Base-by-base conservation (phyloP, 495 filamentous ascomycete species). In the Penicillium crystallinum region DNA sequence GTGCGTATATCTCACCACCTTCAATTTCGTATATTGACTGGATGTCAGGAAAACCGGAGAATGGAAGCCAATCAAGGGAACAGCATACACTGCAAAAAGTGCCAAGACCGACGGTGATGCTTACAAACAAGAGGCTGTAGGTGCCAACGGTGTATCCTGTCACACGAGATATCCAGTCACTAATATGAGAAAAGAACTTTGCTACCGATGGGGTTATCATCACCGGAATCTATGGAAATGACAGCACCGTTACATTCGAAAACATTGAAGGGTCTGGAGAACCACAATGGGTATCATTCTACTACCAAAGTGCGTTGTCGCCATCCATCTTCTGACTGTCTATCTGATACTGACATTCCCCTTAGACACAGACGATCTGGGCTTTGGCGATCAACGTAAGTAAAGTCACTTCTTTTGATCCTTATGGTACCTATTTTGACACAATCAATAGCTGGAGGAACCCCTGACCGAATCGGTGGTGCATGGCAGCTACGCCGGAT, bases 251-350 rank as follows among this genome's bases (percentile, higher is more conserved):
- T 21, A 79, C 72, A 2, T 78, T 81, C 52, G 57, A 71, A 11
- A 61, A 58, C 3, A 72, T 81, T 17, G 59, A 75, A 49, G 77
- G 78, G 6, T 62, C 70, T 6, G 78, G 77, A 17, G 68, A 74
- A 33, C 71, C 71, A 2, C 78, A 81, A 68, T 81, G 75, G 76
- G 67, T 81, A 11, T 79, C 78, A 0, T 79, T 81, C 59, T 76
- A 80, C 51, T 79, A 79, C 43, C 62, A 65, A 38, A 65, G 58
- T 65, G 44, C 14, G 62, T 49, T 34, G 18, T 10, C 21, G 7
- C 4, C 29, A 7, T 19, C 8, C 14, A 6, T 15, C 11, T 25
- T n/a, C 31, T 23, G n/a, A 11, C 9, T 39, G 3, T 19, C 2
- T 47, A 8, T 2, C 6, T 4, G 19, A 31, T 14, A 10, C 30